Percentiles rank a stretch among this genome's conserved stretches.
phyloP scores from a whole-genome alignment of 2,329 filamentous ascomycete species.

The Raffaelea deltoideospora region DNA sequence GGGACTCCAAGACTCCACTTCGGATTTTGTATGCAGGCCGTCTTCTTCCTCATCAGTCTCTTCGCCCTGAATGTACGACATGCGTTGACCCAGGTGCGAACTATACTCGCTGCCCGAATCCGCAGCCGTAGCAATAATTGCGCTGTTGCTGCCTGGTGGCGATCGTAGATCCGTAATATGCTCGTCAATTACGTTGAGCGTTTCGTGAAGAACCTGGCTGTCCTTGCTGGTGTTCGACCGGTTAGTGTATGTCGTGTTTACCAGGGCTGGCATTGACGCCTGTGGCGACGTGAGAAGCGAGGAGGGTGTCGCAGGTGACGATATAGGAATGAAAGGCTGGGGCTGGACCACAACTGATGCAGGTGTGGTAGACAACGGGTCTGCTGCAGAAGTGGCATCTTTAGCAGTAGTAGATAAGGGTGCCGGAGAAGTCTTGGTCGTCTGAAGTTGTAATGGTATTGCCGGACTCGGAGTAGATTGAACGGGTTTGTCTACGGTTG shows the following conservation, averaged over 20 bases:
- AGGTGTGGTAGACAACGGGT: too few species aligned
- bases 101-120: conserved; percentile 89
- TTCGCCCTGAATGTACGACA: conserved; percentile 86
- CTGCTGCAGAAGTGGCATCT: too few species aligned
- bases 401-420: too few species aligned
- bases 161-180: conserved; percentile 77
- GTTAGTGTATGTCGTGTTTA: too few species aligned
- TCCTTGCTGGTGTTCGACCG: conserved; percentile 33
- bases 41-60: conserved; percentile 92
- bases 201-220: conserved; percentile 82
- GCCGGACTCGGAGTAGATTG: too few species aligned
- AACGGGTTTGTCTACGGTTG: too few species aligned
- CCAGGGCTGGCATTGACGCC: background rate
- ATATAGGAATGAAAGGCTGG: too few species aligned
- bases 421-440: too few species aligned
- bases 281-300: background rate
- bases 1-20: conserved; percentile 69
- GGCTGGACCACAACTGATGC: too few species aligned
- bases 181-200: conserved; percentile 89
- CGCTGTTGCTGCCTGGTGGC: conserved; percentile 31
- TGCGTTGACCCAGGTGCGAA: conserved; percentile 55
- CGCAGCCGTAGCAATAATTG: conserved; percentile 37
- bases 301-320: background rate
- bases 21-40: conserved; percentile 45
- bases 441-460: too few species aligned